These are phyloP conservation scores for Paxillus ammoniavirescens DNA, from an alignment of 768 basidiomycete genomes.

Conservation along the genomic window DNA sequence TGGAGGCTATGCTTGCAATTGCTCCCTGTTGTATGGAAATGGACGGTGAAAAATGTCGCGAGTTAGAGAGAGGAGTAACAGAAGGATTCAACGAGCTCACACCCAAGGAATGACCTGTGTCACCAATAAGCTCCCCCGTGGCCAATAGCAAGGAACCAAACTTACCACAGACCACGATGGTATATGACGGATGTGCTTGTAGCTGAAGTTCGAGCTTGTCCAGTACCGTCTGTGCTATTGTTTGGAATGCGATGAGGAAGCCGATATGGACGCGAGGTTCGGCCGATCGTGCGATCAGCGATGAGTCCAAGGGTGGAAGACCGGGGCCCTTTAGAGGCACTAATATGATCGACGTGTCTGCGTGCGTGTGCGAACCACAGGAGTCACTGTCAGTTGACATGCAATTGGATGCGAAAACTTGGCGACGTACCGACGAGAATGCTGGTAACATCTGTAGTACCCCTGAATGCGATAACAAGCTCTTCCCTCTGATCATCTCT, in stretches of 20 bases:
- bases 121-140: conserved; percentile 2
- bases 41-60: conserved; percentile 1
- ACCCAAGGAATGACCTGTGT: conserved; percentile 41
- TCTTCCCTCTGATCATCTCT: conserved; percentile 42
- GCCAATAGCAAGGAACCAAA: not conserved
- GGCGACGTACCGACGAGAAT: conserved; percentile 16
- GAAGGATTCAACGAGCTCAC: conserved; percentile 14
- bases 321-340: conserved; percentile 21
- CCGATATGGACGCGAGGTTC: conserved; percentile 34
- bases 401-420: too few species aligned
- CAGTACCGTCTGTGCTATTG: conserved; percentile 31
- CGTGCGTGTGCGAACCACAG: conserved; percentile 3
- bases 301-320: conserved; percentile 16
- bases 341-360: conserved; percentile 24
- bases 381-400: too few species aligned
- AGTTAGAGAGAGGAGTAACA: not conserved
- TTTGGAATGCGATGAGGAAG: conserved; percentile 36
- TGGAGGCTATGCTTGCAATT: conserved; percentile 37
- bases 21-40: conserved; percentile 28
- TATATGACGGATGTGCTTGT: conserved; percentile 31
- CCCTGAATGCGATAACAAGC: conserved; percentile 41
- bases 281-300: not conserved
- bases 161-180: conserved; percentile 32
- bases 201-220: conserved; percentile 30
- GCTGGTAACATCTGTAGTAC: conserved; percentile 29